Evolutionary conservation across 805 yeast genomes (phyloP), one percentile per base, ranked within the genome.

Genomic region (Kazachstania taianensis): DNA sequence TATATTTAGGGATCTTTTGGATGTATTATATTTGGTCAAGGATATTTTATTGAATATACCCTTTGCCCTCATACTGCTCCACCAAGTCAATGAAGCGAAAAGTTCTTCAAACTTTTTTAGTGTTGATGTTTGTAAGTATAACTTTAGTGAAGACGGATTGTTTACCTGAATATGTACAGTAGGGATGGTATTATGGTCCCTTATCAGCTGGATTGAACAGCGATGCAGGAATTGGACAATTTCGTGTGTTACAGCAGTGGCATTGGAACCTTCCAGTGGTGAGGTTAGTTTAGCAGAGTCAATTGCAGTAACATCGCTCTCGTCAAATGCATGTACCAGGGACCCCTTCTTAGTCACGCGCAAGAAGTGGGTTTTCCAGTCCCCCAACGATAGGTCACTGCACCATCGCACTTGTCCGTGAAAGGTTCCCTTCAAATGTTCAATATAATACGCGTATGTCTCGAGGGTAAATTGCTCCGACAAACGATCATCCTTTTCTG

Each of bases 61-160:
- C 28, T 56, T 61, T 5, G 73, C 72, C 38, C 59, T 67, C 46
- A 75, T 49, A 26, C 66, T 62, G 41, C 73, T 75, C 83, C 83
- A 76, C 36, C 74, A 70, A 17, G 73, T 44, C 31, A 76, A 50
- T 7, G 66, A 46, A 31, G 70, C 58, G 18, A 75, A 46, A 17
- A 76, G 49, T 29, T 59, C 55, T 22, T 68, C 58, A 38, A 75
- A 72, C 2, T 35, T 40, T 2, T 32, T 33, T 17, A 37, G 43
- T 12, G 52, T 53, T 34, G 52, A 28, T 7, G 40, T 41, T 19
- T 39, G 37, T 9, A 53, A 32, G 28, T 45, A 52, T 3, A 45
- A 36, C 8, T 40, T 30, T 6, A 29, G 33, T 12, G 33, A 17
- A 9, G 20, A 32, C 5, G 24, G 14, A 5, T 14, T 33, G 5